Evolutionary conservation across 306 rosid genomes (phyloP).

Genomic region (Pachyrhizus erosus): DNA sequence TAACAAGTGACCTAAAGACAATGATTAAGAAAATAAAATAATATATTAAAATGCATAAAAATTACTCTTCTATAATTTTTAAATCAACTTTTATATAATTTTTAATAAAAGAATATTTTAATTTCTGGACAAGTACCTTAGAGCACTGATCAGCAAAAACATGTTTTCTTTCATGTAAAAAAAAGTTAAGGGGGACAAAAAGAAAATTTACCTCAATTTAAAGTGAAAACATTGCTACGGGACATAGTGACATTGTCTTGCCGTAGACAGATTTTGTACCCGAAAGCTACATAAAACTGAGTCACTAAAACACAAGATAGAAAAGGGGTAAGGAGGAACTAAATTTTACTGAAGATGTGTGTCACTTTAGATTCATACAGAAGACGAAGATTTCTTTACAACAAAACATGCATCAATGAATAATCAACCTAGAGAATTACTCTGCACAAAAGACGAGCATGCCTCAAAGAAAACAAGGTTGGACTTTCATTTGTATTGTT

Average conservation of each 20-base stretch:
- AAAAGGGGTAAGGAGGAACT: neutral
- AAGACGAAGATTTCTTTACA: constrained; percentile 2
- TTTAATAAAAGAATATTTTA: too few species aligned
- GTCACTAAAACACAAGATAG: neutral
- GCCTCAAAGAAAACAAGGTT: too few species aligned
- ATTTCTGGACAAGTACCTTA: too few species aligned
- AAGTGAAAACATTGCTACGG: too few species aligned
- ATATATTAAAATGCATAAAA: too few species aligned
- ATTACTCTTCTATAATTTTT: too few species aligned
- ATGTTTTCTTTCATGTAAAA: neutral
- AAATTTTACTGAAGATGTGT: constrained; percentile 10
- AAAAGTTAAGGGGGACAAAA: neutral
- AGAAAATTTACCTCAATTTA: neutral
- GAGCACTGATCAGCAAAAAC: too few species aligned
- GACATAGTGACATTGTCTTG: neutral
- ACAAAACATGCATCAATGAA: constrained; percentile 4
- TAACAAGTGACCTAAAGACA: too few species aligned
- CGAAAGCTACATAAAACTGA: constrained; percentile 2
- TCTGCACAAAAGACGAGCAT: constrained; percentile 31
- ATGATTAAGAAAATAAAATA: too few species aligned
- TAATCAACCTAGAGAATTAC: constrained; percentile 41
- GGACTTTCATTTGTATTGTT: neutral
- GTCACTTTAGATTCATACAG: too few species aligned
- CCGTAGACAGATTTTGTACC: neutral
- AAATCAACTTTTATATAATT: too few species aligned